These are phyloP conservation scores for Chlamydomonas eustigma DNA, from an alignment of 139 green algal genomes.

Conservation along the genomic window DNA sequence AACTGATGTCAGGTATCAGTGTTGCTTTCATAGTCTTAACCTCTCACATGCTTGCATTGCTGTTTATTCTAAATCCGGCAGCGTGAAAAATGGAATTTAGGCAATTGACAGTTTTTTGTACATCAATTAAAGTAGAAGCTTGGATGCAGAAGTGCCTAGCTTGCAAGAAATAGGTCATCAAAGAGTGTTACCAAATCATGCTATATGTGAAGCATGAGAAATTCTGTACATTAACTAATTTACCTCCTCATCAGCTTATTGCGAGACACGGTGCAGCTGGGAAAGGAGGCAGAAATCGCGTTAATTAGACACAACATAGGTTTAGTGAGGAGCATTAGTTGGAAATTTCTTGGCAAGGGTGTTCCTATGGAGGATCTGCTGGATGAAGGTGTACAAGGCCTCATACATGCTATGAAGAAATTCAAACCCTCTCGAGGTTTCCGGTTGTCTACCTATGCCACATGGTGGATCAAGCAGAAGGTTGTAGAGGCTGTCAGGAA, in stretches of 20 bases:
- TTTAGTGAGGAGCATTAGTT: conserved; percentile 84
- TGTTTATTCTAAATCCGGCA: too few species aligned
- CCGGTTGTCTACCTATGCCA: conserved; percentile 93
- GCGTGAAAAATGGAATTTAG: too few species aligned
- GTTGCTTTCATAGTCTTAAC: too few species aligned
- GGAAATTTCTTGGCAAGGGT: conserved; percentile 61
- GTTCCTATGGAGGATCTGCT: conserved; percentile 61
- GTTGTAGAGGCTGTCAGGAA: neutral
- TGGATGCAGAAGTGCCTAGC: neutral
- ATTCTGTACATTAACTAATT: neutral
- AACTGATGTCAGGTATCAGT: neutral
- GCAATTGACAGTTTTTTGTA: neutral
- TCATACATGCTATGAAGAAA: conserved; percentile 75
- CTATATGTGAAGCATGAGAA: neutral
- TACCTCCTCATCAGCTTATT: neutral
- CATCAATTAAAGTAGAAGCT: neutral
- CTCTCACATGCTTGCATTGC: too few species aligned
- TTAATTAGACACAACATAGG: conserved; percentile 89
- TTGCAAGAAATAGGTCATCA: neutral
- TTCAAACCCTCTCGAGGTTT: conserved; percentile 87
- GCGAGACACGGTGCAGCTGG: conserved; percentile 1
- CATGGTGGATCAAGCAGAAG: conserved; percentile 94
- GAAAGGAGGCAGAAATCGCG: conserved; percentile 56
- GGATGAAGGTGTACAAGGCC: conserved; percentile 69
- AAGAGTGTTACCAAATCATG: neutral